phyloP scores from a whole-genome alignment of 108 stramenopile species.

The Asterionellopsis glacialis region DNA sequence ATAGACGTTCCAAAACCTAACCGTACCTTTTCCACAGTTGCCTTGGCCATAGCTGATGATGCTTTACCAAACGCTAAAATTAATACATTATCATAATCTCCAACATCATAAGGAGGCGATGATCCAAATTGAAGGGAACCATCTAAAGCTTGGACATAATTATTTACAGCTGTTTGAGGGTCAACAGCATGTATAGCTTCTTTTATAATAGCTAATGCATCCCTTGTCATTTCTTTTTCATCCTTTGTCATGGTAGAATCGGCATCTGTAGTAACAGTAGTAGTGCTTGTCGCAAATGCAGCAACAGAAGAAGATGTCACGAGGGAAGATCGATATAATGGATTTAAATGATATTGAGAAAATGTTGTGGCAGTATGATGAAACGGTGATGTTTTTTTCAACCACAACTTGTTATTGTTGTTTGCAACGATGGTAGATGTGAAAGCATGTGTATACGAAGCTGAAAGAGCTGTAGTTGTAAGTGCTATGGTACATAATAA shows the following conservation, averaged over 20 bases:
- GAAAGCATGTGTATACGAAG: too few relatives aligned
- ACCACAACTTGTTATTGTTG: too few relatives aligned
- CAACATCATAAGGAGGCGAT: slow-evolving; percentile 18
- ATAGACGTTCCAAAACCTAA: not conserved
- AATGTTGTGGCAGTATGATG: too few relatives aligned
- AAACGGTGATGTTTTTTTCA: too few relatives aligned
- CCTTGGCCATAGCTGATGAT: slow-evolving; percentile 74
- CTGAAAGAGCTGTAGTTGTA: too few relatives aligned
- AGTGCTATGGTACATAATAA: too few relatives aligned
- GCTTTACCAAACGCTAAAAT: slow-evolving; percentile 80
- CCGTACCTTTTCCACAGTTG: slow-evolving; percentile 39
- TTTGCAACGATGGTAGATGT: too few relatives aligned
- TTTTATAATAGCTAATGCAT: slow-evolving; percentile 53
- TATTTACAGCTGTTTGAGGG: slow-evolving; percentile 50
- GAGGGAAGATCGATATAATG: too few relatives aligned
- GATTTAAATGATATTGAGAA: too few relatives aligned
- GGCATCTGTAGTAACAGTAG: not conserved
- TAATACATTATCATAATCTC: slow-evolving; percentile 57
- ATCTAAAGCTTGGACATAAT: slow-evolving; percentile 13
- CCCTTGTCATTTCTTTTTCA: slow-evolving; percentile 55
- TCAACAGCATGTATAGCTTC: slow-evolving; percentile 69
- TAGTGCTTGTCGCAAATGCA: not conserved
- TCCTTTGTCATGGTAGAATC: slow-evolving; percentile 7
- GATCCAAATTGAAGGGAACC: not conserved
- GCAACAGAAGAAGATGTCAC: not conserved